phyloP scores from a whole-genome alignment of 345 rosid genomes.

The Gossypium ekmanianum region DNA sequence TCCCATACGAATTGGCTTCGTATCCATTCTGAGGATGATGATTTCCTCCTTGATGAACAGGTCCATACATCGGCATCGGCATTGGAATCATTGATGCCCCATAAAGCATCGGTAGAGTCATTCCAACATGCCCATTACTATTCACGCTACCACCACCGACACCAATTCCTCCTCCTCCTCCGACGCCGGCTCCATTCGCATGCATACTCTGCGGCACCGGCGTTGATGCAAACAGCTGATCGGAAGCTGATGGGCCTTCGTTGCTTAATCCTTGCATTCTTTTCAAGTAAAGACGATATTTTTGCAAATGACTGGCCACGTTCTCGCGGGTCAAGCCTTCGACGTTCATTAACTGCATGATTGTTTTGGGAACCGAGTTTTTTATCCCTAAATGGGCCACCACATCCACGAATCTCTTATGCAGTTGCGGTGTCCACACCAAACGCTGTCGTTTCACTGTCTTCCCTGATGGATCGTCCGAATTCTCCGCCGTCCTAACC shows the following conservation, averaged over 20 bases:
- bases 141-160: neutral
- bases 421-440: constrained; percentile 98
- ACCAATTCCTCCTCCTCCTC: constrained; percentile 20
- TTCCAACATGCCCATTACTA: constrained; percentile 37
- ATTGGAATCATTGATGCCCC: constrained; percentile 43
- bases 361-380: constrained; percentile 96
- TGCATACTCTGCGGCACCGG: constrained; percentile 66
- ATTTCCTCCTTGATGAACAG: constrained; percentile 37
- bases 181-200: constrained; percentile 32
- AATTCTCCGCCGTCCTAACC: constrained; percentile 35
- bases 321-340: constrained; percentile 92
- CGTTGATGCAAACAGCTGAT: constrained; percentile 70
- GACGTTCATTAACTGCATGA: constrained; percentile 98
- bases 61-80: constrained; percentile 70
- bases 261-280: constrained; percentile 76
- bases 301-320: constrained; percentile 93
- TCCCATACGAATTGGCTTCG: constrained; percentile 46
- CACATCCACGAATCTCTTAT: constrained; percentile 94
- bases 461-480: constrained; percentile 66
- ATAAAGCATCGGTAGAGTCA: constrained; percentile 42
- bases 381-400: constrained; percentile 80
- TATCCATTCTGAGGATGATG: constrained; percentile 37
- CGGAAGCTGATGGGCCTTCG: constrained; percentile 66
- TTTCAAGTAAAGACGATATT: constrained; percentile 81
- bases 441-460: constrained; percentile 70